Evolutionary conservation across 768 basidiomycete genomes (phyloP).

Genomic region (Pisolithus marmoratus): DNA sequence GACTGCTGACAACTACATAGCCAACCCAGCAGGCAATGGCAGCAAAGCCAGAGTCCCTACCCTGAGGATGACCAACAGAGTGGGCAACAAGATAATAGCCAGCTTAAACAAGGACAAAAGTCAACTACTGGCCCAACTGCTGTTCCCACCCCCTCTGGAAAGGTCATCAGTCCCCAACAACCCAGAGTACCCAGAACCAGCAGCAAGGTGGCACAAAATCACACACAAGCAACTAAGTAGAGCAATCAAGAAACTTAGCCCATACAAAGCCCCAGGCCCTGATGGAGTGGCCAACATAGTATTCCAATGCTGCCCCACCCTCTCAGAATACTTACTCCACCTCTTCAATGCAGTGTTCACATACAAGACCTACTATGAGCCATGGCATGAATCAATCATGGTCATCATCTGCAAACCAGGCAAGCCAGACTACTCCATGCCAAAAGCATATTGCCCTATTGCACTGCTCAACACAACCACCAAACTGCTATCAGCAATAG

Average conservation of each 20-base stretch:
- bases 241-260: conserved; percentile 2
- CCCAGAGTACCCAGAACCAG: conserved; percentile 5
- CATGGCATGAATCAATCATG: conserved; percentile 22
- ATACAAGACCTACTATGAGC: conserved; percentile 3
- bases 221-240: conserved; percentile 7
- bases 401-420: conserved; percentile 33
- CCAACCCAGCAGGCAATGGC: not conserved
- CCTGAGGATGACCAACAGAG: not conserved
- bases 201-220: not conserved
- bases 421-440: conserved; percentile 25
- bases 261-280: conserved; percentile 18
- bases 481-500: conserved; percentile 22
- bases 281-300: conserved; percentile 23
- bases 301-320: conserved; percentile 5
- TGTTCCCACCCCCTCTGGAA: conserved; percentile 17
- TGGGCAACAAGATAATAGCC: not conserved
- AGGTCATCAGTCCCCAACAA: not conserved
- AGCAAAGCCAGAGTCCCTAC: not conserved
- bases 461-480: conserved; percentile 27
- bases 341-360: conserved; percentile 11
- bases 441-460: conserved; percentile 35
- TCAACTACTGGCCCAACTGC: conserved; percentile 8
- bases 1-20: conserved; percentile 6
- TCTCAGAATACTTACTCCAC: conserved; percentile 6
- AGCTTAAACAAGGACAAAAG: conserved; percentile 19